These are phyloP conservation scores for Collybia mongolica DNA, from an alignment of 768 basidiomycete species.

Conservation along the genomic window DNA sequence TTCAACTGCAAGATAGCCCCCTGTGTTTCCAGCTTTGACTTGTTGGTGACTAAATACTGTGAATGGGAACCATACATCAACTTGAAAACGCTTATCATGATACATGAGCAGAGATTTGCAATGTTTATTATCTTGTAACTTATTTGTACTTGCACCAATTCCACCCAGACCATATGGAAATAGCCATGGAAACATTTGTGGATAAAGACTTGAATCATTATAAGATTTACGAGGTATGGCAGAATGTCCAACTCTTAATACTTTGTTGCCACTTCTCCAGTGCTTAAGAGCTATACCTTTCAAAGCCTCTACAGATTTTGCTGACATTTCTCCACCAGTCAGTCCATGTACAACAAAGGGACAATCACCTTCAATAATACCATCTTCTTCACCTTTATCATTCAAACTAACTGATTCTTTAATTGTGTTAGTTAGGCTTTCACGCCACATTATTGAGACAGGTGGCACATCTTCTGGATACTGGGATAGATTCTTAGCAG, in stretches of 20 bases:
- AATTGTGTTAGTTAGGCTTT: constrained; percentile 16
- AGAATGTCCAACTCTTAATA: constrained; percentile 25
- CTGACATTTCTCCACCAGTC: constrained; percentile 19
- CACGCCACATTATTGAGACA: constrained; percentile 21
- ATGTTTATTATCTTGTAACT: constrained; percentile 16
- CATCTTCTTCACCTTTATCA: constrained; percentile 27
- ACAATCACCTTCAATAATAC: constrained; percentile 27
- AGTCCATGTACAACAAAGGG: constrained; percentile 37
- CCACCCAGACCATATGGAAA: constrained; percentile 36
- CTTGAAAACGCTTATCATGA: constrained; percentile 37
- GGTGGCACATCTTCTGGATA: constrained; percentile 22
- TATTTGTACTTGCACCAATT: constrained; percentile 7
- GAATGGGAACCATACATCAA: constrained; percentile 33
- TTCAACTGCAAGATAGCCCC: constrained; percentile 26
- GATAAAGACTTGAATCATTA: constrained; percentile 33
- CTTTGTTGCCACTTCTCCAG: constrained; percentile 16
- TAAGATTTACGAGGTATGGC: constrained; percentile 20
- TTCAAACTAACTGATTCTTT: constrained; percentile 21
- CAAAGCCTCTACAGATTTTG: constrained; percentile 13
- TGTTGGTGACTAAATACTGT: constrained; percentile 40
- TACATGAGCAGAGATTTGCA: constrained; percentile 29
- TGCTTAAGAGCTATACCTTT: constrained; percentile 25
- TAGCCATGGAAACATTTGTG: constrained; percentile 41
- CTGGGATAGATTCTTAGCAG: constrained; percentile 17
- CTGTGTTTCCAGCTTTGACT: constrained; percentile 23